A percentile compares a stretch with the other conserved stretches of the same genome.
These are phyloP conservation scores for Eucalyptus urophylla DNA, from an alignment of 345 rosid genomes.

Conservation along the genomic window DNA sequence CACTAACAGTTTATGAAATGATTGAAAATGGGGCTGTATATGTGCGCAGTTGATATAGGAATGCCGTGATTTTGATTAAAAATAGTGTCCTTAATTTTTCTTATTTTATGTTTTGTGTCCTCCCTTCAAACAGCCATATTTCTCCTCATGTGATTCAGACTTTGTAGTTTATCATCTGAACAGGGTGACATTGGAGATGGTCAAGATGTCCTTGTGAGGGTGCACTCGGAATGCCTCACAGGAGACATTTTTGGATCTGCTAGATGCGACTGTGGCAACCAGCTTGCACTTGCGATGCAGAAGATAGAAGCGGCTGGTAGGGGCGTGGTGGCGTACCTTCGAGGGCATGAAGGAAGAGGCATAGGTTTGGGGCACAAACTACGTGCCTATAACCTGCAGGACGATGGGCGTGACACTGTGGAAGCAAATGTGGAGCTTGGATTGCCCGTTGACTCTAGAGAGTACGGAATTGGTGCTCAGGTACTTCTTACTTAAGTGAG, in stretches of 20 bases:
- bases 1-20: neutral
- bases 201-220: neutral
- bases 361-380: constrained; percentile 9
- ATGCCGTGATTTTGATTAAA: neutral
- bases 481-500: constrained; percentile 7
- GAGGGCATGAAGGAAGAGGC: neutral
- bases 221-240: neutral
- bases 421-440: constrained; percentile 90
- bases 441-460: constrained; percentile 81
- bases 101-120: neutral
- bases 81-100: neutral
- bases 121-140: neutral
- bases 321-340: neutral
- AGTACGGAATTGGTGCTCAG: constrained; percentile 94
- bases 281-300: neutral
- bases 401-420: constrained; percentile 74
- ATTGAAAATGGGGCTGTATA: neutral
- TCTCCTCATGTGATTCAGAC: neutral
- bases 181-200: neutral
- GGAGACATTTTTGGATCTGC: neutral
- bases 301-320: neutral
- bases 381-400: constrained; percentile 82
- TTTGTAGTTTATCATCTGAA: neutral
- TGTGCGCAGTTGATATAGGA: neutral
- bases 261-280: neutral